Evolutionary conservation across 1,139 yeast genomes (phyloP), one percentile per base, ranked within the genome.

Genomic region (Torulaspora globosa): DNA sequence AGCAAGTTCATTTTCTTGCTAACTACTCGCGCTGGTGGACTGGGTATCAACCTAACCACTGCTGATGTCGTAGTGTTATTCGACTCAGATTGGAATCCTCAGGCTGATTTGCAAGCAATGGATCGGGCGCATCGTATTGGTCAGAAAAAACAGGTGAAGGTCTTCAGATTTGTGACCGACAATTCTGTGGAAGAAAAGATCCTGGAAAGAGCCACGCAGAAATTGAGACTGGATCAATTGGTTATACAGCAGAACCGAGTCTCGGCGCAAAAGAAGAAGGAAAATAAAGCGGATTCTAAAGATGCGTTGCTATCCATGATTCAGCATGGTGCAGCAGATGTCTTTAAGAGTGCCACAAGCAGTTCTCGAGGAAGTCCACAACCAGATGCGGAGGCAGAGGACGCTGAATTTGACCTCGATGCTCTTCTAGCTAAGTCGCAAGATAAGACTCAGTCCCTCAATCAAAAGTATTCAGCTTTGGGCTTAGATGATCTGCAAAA

Each of bases 11-110:
- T 92, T 10, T 92, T 92, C 59, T 69, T 92, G 56, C 73, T 92
- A 52, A 92, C 98, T 0, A 92, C 98, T 0, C 80, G 98, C 67
- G 98, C 98, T n/a, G 98, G 98, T 69, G 98, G 98, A 10, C 73
- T 92, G 48, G 98, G 98, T 62, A 92, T 92, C 60, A 92, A 92
- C 62, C 75, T 92, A 61, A 90, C 97, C 0, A 78, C 88, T 26
- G 98, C 98, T 1, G 97, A 92, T 67, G 79, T 84, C 48, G 98
- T 92, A 46, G 78, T 92, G 7, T 70, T 92, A 30, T 92, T 81
- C 61, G 98, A 92, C 66, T 87, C 96, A 1, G 98, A 92, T 68
- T 92, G 98, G 98, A 92, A 92, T 62, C 98, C 98, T 1, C 98
- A 92, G 64, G 97, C 97, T 0, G 98, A 92, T 74, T 73, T 92